These are phyloP conservation scores for Pseudogymnoascus sp. DNA, from an alignment of 2,329 filamentous ascomycete genomes.

Conservation along the genomic window DNA sequence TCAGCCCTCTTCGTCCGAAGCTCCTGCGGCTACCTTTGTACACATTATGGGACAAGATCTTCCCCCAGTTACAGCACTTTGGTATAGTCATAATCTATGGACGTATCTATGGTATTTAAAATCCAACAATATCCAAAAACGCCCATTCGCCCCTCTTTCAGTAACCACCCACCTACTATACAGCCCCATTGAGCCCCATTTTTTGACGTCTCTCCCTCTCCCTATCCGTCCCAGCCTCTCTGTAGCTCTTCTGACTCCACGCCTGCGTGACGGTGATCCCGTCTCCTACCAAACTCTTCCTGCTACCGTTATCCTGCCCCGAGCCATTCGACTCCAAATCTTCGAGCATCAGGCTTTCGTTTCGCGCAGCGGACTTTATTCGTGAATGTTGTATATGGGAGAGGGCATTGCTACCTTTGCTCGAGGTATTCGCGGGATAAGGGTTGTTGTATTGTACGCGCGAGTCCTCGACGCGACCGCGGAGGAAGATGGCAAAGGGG, in stretches of 20 bases:
- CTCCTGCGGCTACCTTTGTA: background rate
- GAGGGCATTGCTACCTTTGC: background rate
- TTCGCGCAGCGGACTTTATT: conserved; percentile 11
- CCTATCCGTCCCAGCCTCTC: background rate
- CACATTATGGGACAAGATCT: background rate
- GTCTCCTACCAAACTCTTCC: conserved; percentile 10
- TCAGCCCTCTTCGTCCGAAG: background rate
- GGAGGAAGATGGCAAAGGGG: conserved; percentile 18
- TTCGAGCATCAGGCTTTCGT: conserved; percentile 13
- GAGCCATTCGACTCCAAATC: conserved; percentile 12
- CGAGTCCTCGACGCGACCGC: conserved; percentile 11
- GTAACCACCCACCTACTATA: background rate
- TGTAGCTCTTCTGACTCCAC: background rate
- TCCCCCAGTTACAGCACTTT: background rate
- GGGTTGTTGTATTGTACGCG: background rate
- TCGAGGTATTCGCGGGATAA: background rate
- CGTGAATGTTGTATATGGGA: conserved; percentile 4
- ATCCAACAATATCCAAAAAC: background rate
- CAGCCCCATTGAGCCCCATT: background rate
- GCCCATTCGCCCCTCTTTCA: background rate
- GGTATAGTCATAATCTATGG: background rate
- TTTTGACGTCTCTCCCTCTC: background rate
- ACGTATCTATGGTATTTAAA: background rate
- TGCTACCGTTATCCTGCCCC: conserved; percentile 4
- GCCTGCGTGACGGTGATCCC: background rate